Evolutionary conservation across 169 alveolate genomes (phyloP), one percentile per base, ranked within the genome.

Genomic region (Eimeria maxima): DNA sequence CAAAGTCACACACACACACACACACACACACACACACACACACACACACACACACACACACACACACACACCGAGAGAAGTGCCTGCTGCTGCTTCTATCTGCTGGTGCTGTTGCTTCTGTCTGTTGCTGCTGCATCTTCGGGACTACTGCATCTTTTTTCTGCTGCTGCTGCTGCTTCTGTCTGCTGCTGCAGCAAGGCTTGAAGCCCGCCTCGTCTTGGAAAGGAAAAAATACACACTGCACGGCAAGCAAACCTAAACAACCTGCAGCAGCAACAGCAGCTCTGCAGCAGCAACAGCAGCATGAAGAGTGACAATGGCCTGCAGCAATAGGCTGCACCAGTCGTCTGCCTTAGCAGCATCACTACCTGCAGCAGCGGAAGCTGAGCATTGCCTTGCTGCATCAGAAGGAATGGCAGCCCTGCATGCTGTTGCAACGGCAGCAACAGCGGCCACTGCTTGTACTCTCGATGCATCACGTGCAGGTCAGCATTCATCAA

Each of bases 161-260:
- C 76, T 65, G 76, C 76, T 50, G 57, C 57, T 11, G 5, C 57
- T 50, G 42, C 57, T 50, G 57, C 57, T 50, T 5, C 57, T 50
- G 57, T 50, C 57, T 50, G 57, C 57, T 50, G 57, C 57, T 50
- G 57, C 57, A 50, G 84, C 84, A 11, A 10, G 84, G 14, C 84
- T 73, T 6, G 84, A 73, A 18, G 84, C 84, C 84, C 84, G 84
- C 45, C 84, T 73, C 45, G 53, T 73, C 14, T 73, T 73, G 84
- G 84, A 73, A 27, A 73, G 53, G 22, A 65, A 65, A 29, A 73
- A 73, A 38, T 18, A 29, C 84, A 73, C 24, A 18, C 10, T 50
- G 11, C 24, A 24, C 53, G 8, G 22, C 55, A 27, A 22, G 47
- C 18, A 20, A 22, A 50, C 84, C 18, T 73, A 22, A 27, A 38